These are phyloP conservation scores for Sphenostylis stenocarpa DNA, from an alignment of 306 rosid species.

Conservation along the genomic window DNA sequence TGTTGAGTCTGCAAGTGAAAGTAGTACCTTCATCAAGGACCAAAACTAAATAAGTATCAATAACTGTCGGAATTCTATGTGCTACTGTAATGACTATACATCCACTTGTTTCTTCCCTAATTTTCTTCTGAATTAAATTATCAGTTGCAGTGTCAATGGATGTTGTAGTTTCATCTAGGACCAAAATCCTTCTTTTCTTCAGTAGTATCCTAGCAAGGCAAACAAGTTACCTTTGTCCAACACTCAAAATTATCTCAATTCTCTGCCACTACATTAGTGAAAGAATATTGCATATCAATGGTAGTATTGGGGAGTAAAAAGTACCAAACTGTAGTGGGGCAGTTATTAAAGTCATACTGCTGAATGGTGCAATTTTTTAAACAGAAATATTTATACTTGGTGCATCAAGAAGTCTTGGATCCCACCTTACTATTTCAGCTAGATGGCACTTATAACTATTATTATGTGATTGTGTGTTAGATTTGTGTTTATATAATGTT, in stretches of 20 bases:
- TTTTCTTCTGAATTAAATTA: conserved; percentile 72
- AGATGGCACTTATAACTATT: conserved; percentile 86
- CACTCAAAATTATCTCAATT: conserved; percentile 97
- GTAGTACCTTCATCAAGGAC: conserved; percentile 83
- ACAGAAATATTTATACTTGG: conserved; percentile 53
- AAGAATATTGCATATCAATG: background rate
- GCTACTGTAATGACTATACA: conserved; percentile 90
- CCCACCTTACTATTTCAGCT: conserved; percentile 61
- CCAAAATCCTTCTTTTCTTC: conserved; percentile 72
- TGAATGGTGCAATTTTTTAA: background rate
- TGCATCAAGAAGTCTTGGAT: conserved; percentile 76
- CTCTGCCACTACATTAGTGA: conserved; percentile 68
- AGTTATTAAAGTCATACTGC: background rate
- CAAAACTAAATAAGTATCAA: conserved; percentile 78
- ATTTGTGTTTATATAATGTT: too few relatives aligned
- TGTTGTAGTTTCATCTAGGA: conserved; percentile 93
- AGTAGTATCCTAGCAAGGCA: conserved; percentile 85
- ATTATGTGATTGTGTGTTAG: too few relatives aligned
- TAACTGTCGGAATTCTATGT: conserved; percentile 81
- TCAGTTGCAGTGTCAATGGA: conserved; percentile 87
- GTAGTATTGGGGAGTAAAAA: background rate
- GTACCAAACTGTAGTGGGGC: background rate
- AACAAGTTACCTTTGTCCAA: conserved; percentile 93
- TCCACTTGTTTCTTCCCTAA: conserved; percentile 68
- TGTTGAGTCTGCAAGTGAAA: conserved; percentile 1